Base-by-base conservation (phyloP, 192 early-diverging fungal species). In the Rhizoclosmatium globosum region DNA sequence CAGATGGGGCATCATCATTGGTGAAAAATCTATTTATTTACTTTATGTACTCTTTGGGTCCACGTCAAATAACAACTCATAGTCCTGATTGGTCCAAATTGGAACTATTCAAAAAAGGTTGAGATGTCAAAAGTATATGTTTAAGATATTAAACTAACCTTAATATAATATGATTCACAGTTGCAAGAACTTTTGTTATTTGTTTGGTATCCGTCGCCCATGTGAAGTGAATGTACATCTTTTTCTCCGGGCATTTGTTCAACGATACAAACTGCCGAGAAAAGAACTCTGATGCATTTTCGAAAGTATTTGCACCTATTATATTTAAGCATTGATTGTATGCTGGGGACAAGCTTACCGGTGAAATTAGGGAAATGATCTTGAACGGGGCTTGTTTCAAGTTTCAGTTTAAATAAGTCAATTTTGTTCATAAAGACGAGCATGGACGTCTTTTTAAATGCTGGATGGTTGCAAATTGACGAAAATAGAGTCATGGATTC, bases 351-450 rank as follows among this genome's bases (percentile, higher is more conserved):
- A 74, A 45, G n/a, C 19, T 13, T 17, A 80, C 90, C 90, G 17
- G 81, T 74, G 59, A 91, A 91, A 59, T 91, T 80, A 0, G 89
- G 84, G 58, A 91, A 89, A 59, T 86, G 84, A 21, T 85, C 79
- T 64, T 81, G 84, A 38, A 91, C 80, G 56, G 84, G 56, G 23
- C 80, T 80, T 7, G 69, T 60, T 6, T 67, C 68, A 13, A 91
- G 71, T 64, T 91, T 91, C 38, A 83, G 69, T 59, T 89, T 86
- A 60, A 91, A 84, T 41, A 91, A 79, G 74, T 91, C 90, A 45
- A 92, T 91, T 77, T 91, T 91, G 77, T 91, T 91, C 56, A 91
- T 59, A 80, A 91, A 92, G 41, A 91, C 47, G 23, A 92, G 91
- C 65, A 92, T 86, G 9, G 81, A 81, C 2, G 87, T 92, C 38